These are phyloP conservation scores for Prunus davidiana DNA, from an alignment of 306 rosid species.

Conservation along the genomic window DNA sequence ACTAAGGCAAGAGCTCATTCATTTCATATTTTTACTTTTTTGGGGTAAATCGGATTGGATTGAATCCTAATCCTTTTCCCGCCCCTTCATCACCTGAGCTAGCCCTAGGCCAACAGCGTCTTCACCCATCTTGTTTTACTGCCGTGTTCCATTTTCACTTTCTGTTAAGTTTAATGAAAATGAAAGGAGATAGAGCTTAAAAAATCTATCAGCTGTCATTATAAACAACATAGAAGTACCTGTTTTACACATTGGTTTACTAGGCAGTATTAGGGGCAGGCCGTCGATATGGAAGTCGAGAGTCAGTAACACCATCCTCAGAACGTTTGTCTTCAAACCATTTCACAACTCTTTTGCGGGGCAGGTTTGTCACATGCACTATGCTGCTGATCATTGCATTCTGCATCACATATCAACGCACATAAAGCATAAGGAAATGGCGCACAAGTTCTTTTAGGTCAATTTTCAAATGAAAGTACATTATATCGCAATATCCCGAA, in stretches of 20 bases:
- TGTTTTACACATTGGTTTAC: slow-evolving; percentile 9
- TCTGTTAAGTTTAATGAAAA: neutral
- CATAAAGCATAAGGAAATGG: slow-evolving; percentile 1
- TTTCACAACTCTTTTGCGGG: slow-evolving; percentile 70
- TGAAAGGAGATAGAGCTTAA: neutral
- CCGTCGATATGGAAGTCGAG: slow-evolving; percentile 59
- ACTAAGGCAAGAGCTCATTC: neutral
- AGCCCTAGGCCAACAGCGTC: neutral
- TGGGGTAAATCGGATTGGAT: neutral
- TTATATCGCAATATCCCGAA: neutral
- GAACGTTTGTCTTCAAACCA: slow-evolving; percentile 94
- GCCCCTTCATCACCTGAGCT: neutral
- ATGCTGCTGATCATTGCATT: slow-evolving; percentile 76
- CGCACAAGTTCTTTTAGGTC: neutral
- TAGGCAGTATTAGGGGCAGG: slow-evolving; percentile 35
- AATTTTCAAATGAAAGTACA: neutral
- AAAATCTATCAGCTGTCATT: neutral
- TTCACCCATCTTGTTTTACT: no score
- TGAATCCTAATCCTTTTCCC: neutral
- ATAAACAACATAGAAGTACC: neutral
- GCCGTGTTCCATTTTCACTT: neutral
- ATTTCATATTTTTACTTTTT: neutral
- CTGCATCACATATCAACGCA: slow-evolving; percentile 44
- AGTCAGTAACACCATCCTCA: slow-evolving; percentile 74
- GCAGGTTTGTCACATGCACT: slow-evolving; percentile 84